Base-by-base conservation (phyloP, 1,284 basidiomycete genomes). In the Sporisorium sorghi region DNA sequence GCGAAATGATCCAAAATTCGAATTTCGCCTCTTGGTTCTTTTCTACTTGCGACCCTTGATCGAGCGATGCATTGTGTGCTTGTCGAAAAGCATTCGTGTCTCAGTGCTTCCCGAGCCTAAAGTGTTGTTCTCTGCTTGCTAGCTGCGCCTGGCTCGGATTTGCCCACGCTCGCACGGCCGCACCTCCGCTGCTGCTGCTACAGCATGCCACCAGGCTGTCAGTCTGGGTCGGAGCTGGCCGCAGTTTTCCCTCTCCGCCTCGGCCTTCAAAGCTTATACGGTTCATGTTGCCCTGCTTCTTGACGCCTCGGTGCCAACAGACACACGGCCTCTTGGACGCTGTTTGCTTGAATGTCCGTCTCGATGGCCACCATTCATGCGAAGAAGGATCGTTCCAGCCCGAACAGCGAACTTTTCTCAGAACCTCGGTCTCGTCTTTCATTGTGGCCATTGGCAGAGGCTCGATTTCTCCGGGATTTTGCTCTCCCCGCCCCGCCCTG, bases 351-450 rank as follows among this genome's bases (percentile, higher is more conserved):
- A 12, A 70, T 70, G 58, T 43, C 67, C 67, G 57, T 60, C 58
- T 64, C 67, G 67, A 70, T 64, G 66, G 51, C 9, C 53, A n/a
- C 39, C 37, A 24, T 30, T 53, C 48, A 42, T 58, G 33, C 42
- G 46, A 30, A 33, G 21, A 26, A 30, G 57, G 15, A 50, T 53
- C 48, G 40, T 17, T 46, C 19, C 42, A 40, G 17, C 15, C 63
- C 51, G 62, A 48, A 40, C 21, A 35, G 62, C 39, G 56, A 54
- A 65, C 49, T 50, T 50, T 42, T 39, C 35, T 52, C 58, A 42
- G 15, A 26, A 39, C 24, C 39, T 46, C 53, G 53, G 53, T 48
- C 40, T 59, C 23, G 35, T 35, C 28, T 58, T 33, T 5, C 46
- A 23, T 26, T 12, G 32, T 33, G n/a, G n/a, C n/a, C n/a, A n/a